Evolutionary conservation across 1,284 basidiomycete species (phyloP).

Genomic region (Pseudozyma thailandica): DNA sequence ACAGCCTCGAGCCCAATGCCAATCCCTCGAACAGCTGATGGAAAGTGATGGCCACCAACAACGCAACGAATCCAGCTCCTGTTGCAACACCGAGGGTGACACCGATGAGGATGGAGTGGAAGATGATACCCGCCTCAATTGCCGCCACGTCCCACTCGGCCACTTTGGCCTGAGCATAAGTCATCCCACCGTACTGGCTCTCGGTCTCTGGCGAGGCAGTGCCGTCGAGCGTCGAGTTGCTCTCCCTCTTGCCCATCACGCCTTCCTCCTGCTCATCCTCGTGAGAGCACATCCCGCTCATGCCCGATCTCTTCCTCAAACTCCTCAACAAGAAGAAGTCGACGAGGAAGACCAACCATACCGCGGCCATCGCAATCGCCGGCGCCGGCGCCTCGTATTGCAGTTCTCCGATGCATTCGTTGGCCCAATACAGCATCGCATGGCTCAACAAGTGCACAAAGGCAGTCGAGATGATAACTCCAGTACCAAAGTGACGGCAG

Average conservation of each 20-base stretch:
- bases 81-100: conserved; percentile 67
- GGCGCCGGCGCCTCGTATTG: conserved; percentile 69
- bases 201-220: background rate
- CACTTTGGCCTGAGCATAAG: conserved; percentile 31
- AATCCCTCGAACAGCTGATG: conserved; percentile 59
- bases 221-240: conserved; percentile 7
- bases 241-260: conserved; percentile 2
- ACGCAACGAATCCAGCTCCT: conserved; percentile 52
- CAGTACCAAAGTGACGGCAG: conserved; percentile 59
- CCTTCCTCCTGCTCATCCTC: conserved; percentile 4
- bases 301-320: conserved; percentile 13
- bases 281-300: conserved; percentile 3
- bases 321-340: conserved; percentile 60
- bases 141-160: conserved; percentile 62
- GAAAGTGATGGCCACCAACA: conserved; percentile 65
- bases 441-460: conserved; percentile 71
- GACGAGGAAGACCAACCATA: conserved; percentile 62
- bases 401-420: conserved; percentile 69
- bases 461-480: conserved; percentile 70
- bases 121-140: conserved; percentile 70
- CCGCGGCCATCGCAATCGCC: conserved; percentile 65
- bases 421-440: conserved; percentile 67
- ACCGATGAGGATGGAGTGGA: conserved; percentile 67
- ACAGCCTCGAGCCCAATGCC: conserved; percentile 54
- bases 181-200: conserved; percentile 11